Conservation (phyloP, 768 basidiomycete species). For the Hemileccinum impolitum region DNA sequence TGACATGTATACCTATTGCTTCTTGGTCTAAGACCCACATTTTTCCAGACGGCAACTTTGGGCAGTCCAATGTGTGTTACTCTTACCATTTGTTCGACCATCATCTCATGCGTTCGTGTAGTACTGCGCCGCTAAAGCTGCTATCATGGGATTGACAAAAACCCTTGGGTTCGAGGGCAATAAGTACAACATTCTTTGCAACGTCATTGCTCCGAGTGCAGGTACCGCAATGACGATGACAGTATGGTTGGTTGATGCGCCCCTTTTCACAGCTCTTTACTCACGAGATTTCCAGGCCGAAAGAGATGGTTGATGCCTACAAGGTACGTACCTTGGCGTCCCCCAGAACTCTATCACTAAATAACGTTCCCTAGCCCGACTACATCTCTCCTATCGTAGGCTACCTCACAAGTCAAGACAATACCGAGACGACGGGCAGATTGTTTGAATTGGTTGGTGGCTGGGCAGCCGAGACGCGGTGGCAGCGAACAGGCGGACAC, state of each 20-base stretch:
- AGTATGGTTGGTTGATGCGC: constrained; percentile 44
- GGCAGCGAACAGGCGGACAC: constrained; percentile 87
- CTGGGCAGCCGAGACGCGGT: constrained; percentile 89
- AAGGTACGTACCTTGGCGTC: constrained; percentile 47
- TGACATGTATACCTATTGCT: neutral
- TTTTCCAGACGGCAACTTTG: constrained; percentile 85
- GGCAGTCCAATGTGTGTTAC: constrained; percentile 75
- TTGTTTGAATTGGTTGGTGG: constrained; percentile 89
- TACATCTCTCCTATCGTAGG: constrained; percentile 67
- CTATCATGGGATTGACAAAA: constrained; percentile 38
- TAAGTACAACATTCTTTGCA: constrained; percentile 79
- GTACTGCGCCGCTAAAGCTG: constrained; percentile 75
- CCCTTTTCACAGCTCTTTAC: neutral
- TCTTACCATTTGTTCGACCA: neutral
- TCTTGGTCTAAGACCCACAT: neutral
- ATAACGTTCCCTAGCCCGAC: constrained; percentile 44
- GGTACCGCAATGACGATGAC: constrained; percentile 92
- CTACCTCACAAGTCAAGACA: constrained; percentile 81
- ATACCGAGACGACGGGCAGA: constrained; percentile 54
- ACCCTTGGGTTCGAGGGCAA: no score
- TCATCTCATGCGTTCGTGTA: constrained; percentile 22
- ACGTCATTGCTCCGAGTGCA: constrained; percentile 82
- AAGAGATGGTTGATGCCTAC: constrained; percentile 86
- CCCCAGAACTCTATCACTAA: neutral
- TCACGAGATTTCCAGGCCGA: constrained; percentile 45